phyloP scores from a whole-genome alignment of 2,329 filamentous ascomycete species.

The Coccinonectria pachysandricola region DNA sequence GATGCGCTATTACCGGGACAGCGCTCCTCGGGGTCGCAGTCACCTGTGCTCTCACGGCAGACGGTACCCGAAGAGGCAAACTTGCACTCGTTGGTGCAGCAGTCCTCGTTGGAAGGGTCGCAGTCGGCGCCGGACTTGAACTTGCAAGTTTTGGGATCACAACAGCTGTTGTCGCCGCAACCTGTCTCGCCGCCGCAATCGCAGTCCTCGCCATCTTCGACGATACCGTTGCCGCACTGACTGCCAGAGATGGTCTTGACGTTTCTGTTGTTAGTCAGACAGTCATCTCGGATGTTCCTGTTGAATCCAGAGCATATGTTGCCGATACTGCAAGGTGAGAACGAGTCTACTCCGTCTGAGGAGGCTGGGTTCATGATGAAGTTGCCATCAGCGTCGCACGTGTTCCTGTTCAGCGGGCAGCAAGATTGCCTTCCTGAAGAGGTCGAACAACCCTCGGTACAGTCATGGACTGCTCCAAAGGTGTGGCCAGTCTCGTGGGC shows the following conservation, averaged over 20 bases:
- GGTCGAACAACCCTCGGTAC: conserved; percentile 60
- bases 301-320: conserved; percentile 86
- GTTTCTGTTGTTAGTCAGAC: conserved; percentile 76
- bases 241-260: conserved; percentile 72
- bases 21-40: conserved; percentile 76
- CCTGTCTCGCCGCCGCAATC: conserved; percentile 74
- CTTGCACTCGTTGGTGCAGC: conserved; percentile 58
- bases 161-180: conserved; percentile 72
- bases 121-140: conserved; percentile 70
- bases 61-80: conserved; percentile 58
- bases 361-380: conserved; percentile 98
- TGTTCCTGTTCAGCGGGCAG: conserved; percentile 60
- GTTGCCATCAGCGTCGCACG: conserved; percentile 64
- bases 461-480: conserved; percentile 94
- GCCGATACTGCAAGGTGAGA: conserved; percentile 82
- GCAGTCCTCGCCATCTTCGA: conserved; percentile 88
- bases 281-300: conserved; percentile 64
- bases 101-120: conserved; percentile 72
- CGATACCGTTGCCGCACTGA: conserved; percentile 93
- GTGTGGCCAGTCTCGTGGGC: conserved; percentile 92
- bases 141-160: conserved; percentile 75
- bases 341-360: conserved; percentile 57
- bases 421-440: conserved; percentile 49
- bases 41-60: conserved; percentile 69
- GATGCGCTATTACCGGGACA: conserved; percentile 63